A percentile compares a stretch with the other conserved stretches of the same genome.
Conservation (phyloP, 768 basidiomycete species). For the Termitomyces sp. region DNA sequence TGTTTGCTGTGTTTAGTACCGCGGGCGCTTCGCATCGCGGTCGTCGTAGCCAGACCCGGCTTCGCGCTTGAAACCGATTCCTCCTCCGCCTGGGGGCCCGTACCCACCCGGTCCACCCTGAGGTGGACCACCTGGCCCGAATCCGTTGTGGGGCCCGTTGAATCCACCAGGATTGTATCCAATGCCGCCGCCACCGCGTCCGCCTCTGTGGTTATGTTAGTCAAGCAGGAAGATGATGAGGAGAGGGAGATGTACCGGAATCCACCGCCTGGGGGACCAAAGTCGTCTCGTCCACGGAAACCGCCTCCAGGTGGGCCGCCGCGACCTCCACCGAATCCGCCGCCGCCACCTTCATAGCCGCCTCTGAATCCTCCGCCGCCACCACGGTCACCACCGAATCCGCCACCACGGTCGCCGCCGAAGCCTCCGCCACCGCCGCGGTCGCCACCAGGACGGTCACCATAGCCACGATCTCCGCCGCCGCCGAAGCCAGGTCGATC, state of each 20-base stretch:
- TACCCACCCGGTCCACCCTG: constrained; percentile 31
- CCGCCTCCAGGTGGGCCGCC: constrained; percentile 35
- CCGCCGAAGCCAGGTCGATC: constrained; percentile 29
- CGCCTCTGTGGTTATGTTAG: constrained; percentile 38
- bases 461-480: constrained; percentile 31
- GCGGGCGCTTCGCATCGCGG: constrained; percentile 76
- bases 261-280: constrained; percentile 36
- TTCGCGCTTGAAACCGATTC: constrained; percentile 76
- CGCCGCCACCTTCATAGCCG: constrained; percentile 38
- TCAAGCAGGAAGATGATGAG: constrained; percentile 1
- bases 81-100: constrained; percentile 41
- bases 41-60: constrained; percentile 71
- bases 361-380: constrained; percentile 35
- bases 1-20: constrained; percentile 48
- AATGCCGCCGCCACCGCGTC: constrained; percentile 72
- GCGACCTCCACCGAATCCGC: constrained; percentile 30
- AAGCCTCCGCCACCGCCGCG: constrained; percentile 37
- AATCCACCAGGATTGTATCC: constrained; percentile 62
- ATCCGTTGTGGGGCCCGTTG: constrained; percentile 52
- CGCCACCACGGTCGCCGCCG: constrained; percentile 38
- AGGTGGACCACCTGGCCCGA: constrained; percentile 27
- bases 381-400: constrained; percentile 34
- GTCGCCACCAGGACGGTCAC: constrained; percentile 35
- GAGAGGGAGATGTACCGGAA: constrained; percentile 40
- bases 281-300: constrained; percentile 29